Base-by-base conservation (phyloP, 805 yeast genomes). In the Kazachstania taianensis region DNA sequence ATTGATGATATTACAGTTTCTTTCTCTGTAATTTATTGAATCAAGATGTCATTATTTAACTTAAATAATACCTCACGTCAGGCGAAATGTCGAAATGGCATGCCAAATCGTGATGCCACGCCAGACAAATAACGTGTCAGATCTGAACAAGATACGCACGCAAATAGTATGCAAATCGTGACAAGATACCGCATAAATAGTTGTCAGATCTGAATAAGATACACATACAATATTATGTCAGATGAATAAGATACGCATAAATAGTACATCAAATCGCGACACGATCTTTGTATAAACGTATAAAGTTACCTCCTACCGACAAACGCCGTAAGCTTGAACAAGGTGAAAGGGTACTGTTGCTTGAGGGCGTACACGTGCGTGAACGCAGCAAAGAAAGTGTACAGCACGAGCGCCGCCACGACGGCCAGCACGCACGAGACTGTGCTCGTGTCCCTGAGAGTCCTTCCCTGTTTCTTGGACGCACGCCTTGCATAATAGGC, bases 61-160 rank as follows among this genome's bases (percentile, higher is more conserved):
- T 72, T 70, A 58, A 92, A 89, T 73, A 92, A 71, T 40, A 75
- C 73, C 41, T 76, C 75, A n/a, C n/a, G n/a, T n/a, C n/a, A n/a
- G n/a, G n/a, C n/a, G n/a, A n/a, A n/a, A n/a, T n/a, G n/a, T n/a
- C n/a, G n/a, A n/a, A n/a, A n/a, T n/a, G n/a, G n/a, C n/a, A n/a
- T n/a, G n/a, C n/a, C n/a, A n/a, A n/a, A n/a, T n/a, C n/a, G n/a
- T n/a, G n/a, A n/a, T n/a, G n/a, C n/a, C n/a, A n/a, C n/a, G n/a
- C n/a, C n/a, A n/a, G n/a, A n/a, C n/a, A n/a, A n/a, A n/a, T n/a
- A n/a, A n/a, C n/a, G n/a, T n/a, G n/a, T n/a, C n/a, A n/a, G n/a
- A n/a, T n/a, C n/a, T n/a, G n/a, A n/a, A n/a, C n/a, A n/a, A n/a
- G n/a, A n/a, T n/a, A n/a, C n/a, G n/a, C n/a, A n/a, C n/a, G n/a